Conservation (phyloP, 805 yeast genomes). For the Candida patagonica region DNA sequence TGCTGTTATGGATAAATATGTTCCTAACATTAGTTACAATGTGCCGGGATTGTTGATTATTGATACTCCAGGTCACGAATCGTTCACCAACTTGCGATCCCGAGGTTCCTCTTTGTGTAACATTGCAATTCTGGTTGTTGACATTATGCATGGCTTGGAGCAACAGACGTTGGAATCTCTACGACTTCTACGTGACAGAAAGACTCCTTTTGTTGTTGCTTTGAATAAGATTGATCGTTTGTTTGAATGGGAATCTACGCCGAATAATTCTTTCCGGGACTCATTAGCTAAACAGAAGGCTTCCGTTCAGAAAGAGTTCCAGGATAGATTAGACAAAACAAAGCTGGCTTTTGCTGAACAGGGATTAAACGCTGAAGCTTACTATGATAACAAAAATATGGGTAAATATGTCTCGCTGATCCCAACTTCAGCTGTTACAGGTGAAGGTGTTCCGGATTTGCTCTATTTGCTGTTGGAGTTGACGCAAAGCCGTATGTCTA, state of each 20-base stretch:
- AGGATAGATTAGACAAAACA: conserved; percentile 74
- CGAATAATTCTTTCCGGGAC: conserved; percentile 94
- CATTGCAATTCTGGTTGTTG: conserved; percentile 96
- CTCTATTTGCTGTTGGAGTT: conserved; percentile 89
- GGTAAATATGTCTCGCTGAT: conserved; percentile 91
- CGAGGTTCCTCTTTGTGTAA: conserved; percentile 99
- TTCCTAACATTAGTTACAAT: conserved; percentile 68
- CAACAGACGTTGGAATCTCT: conserved; percentile 96
- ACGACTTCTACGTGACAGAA: conserved; percentile 83
- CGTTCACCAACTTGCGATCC: conserved; percentile 92
- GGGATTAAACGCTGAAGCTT: conserved; percentile 94
- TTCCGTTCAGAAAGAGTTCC: conserved; percentile 87
- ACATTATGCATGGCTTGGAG: conserved; percentile 98
- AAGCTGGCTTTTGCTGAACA: conserved; percentile 93
- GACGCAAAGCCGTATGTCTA: conserved; percentile 98
- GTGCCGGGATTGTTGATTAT: conserved; percentile 96
- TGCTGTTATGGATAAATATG: conserved; percentile 78
- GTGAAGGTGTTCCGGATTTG: conserved; percentile 99
- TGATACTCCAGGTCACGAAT: conserved; percentile 99
- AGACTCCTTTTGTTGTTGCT: conserved; percentile 97
- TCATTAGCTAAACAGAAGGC: conserved; percentile 73
- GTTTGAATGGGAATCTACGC: conserved; percentile 85
- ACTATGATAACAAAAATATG: conserved; percentile 90
- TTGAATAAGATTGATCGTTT: conserved; percentile 95
- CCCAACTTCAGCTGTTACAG: conserved; percentile 98